A percentile compares a stretch with the other conserved stretches of the same genome.
Evolutionary conservation across 2,329 filamentous ascomycete species (phyloP).

Genomic region (Xylaria sp.): DNA sequence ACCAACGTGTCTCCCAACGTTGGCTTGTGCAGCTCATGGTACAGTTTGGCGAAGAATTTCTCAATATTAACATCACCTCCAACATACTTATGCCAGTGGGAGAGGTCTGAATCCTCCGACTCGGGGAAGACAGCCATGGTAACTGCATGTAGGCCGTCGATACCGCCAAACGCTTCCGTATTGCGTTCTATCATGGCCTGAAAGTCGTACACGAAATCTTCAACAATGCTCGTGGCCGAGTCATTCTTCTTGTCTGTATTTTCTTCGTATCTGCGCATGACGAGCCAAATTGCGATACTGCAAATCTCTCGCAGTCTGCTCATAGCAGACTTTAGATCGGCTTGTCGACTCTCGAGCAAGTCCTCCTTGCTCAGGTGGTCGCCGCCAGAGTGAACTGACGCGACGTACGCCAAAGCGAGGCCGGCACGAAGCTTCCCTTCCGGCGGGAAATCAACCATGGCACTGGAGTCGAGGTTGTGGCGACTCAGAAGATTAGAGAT

Average conservation of each 20-base stretch:
- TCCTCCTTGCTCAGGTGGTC: background rate
- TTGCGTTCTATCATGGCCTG: conserved; percentile 6
- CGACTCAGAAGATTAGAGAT: conserved; percentile 15
- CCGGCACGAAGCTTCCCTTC: conserved; percentile 12
- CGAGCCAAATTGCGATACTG: conserved; percentile 16
- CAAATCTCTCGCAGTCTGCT: background rate
- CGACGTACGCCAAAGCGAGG: conserved; percentile 10
- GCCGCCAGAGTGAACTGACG: conserved; percentile 9
- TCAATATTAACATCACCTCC: background rate
- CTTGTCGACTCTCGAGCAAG: background rate
- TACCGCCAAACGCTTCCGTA: conserved; percentile 9
- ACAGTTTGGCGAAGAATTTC: background rate
- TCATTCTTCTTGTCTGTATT: conserved; percentile 8
- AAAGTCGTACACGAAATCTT: conserved; percentile 14
- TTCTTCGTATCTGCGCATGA: conserved; percentile 12
- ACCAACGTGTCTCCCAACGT: background rate
- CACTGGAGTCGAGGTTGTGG: background rate
- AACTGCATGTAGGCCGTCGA: conserved; percentile 11
- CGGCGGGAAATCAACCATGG: background rate
- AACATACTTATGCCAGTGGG: no score
- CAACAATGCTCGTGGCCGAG: conserved; percentile 8
- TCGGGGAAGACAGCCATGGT: conserved; percentile 3
- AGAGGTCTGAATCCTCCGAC: no score
- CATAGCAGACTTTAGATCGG: conserved; percentile 2
- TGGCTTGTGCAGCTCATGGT: conserved; percentile 3